Base-by-base conservation (phyloP, 176 grass and related monocot species). In the Microstegium vimineum region DNA sequence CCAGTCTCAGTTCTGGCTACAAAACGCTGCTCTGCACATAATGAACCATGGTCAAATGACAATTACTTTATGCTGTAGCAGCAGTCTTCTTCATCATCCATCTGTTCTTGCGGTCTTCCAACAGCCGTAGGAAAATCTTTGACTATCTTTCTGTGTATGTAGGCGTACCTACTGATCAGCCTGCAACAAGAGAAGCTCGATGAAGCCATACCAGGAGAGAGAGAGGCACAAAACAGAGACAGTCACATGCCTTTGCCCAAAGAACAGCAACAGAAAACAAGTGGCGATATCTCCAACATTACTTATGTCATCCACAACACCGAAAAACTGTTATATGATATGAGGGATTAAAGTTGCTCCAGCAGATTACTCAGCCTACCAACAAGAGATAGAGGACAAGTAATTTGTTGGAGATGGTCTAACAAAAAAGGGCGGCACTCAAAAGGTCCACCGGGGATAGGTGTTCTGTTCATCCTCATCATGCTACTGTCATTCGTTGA, bases 191-290 rank as follows among this genome's bases (percentile, higher is more conserved):
- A 85, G 35, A 36, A 81, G 32, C 31, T 35, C 35, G 13, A 76
- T 54, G 64, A 76, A 26, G 41, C 69, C 18, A 71, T 16, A 34
- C 34, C n/a, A n/a, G n/a, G n/a, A n/a, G n/a, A 45, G 11, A 15
- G 10, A 15, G 17, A 68, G 51, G 41, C 59, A 36, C 18, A 56
- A 70, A 3, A 34, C 33, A 57, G 68, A 64, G 74, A 73, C 71
- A 85, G 56, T n/a, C 88, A 85, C 83, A 90, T 82, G 73, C 10
- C 37, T 47, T 32, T 82, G 59, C 73, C 28, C 62, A 18, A 43
- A 32, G 28, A 78, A 73, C 73, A 71, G 10, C 34, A 59, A 86
- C 78, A 85, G 76, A 42, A 77, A 86, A 86, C 88, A 78, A 86
- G 83, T 90, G 83, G 78, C 8, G 26, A 57, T 72, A 86, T 20